Base-by-base conservation (phyloP, 768 basidiomycete species). In the Mycena leptocephala region DNA sequence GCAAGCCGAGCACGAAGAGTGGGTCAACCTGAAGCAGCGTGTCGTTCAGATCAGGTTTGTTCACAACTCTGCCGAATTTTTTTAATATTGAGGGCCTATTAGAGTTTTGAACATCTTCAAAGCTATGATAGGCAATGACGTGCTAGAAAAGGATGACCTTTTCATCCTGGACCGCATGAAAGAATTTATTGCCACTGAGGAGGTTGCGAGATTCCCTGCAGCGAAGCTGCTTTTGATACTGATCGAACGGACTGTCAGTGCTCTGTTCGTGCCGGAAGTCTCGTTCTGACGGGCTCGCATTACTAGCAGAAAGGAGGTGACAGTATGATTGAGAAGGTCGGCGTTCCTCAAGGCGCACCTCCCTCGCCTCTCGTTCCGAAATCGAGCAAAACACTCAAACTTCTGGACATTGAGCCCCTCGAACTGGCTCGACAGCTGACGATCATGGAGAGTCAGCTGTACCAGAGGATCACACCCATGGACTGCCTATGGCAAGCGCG, bases 371-470 rank as follows among this genome's bases (percentile, higher is more conserved):
- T 98, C 69, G 67, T 93, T 9, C 97, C 97, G 1, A 95, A 92
- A 83, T 85, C 89, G 46, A 88, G 85, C 74, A 93, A 92, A 86
- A 94, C 92, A 83, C 84, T 97, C 74, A 96, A 96, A 77, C 86
- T 99, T 11, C 84, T 92, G 24, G 98, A 99, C 81, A 91, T 99
- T 62, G 95, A 98, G 78, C 89, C 97, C 1, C 84, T 97, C 70
- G 98, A 99, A 84, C 84, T 99, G 24, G 98, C 97, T 0, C 90
- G 98, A 32, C 98, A 99, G 82, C 86, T 99, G 74, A 99, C 98
- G 1, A 93, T 98, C 74, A 89, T 97, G 87, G 98, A 99, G 84
- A 95, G 94, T 78, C 88, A 90, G 55, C 85, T 97, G 48, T 99
- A 96, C 86, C 94, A 95, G 84, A 93, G 92, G 83, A 98, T 99